Evolutionary conservation across 345 rosid genomes (phyloP), one percentile per base, ranked within the genome.

Genomic region (Dipteronia sinensis): DNA sequence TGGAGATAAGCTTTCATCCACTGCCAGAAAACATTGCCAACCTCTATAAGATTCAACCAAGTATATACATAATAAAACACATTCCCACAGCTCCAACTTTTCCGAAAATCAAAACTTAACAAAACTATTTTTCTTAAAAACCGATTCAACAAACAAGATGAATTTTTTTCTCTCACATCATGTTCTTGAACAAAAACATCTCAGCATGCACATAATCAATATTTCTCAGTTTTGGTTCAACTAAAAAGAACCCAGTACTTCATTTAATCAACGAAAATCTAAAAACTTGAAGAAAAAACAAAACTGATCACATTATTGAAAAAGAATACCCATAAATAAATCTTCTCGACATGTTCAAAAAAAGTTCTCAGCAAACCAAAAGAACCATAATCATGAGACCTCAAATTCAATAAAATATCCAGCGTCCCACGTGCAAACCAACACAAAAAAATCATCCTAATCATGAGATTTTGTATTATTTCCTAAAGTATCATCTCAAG

Each of bases 1-100:
- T 10, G 56, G 55, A 27, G 69, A 67, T 71, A 72, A 38, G 68
- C 65, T 79, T 69, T 70, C 89, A 51, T 79, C 87, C 86, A 87
- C 88, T 87, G 82, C 73, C 65, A 68, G 56, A 58, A 76, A 38
- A 67, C 56, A 68, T 15, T 3, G 40, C 23, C 22, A 49, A 47
- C n/a, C 46, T 46, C 19, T 0, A 19, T 34, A 27, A 29, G 27
- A 64, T 65, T 65, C 63, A 7, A 31, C 71, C 20, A 10, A 53
- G 23, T 20, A 9, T 23, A 73, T 73, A 16, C 42, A 73, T 5
- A 23, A 8, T 2, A 22, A 63, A 44, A 16, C 27, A 11, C 62
- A 40, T 49, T 13, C 70, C 62, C 61, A 16, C 31, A 5, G 27
- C 67, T 27, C 77, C 63, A 20, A 3, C 13, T 9, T 3, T 7